phyloP scores from a whole-genome alignment of 1,284 basidiomycete species.

The Veloboletus limbatus region DNA sequence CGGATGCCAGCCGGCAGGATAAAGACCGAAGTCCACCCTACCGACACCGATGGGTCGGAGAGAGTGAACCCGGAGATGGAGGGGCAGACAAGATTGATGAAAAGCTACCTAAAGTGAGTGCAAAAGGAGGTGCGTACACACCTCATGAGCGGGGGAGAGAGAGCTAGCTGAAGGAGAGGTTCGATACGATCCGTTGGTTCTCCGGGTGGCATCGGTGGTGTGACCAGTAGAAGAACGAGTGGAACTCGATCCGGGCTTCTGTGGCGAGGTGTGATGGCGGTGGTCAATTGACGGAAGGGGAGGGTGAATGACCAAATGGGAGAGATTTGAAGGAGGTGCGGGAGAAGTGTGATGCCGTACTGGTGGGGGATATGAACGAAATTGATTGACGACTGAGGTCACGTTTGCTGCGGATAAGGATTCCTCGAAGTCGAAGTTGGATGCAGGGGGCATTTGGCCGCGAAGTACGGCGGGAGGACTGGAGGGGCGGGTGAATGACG shows the following conservation, averaged over 20 bases:
- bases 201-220: slow-evolving; percentile 28
- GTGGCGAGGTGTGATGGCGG: slow-evolving; percentile 15
- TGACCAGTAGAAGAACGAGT: slow-evolving; percentile 19
- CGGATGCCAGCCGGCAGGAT: slow-evolving; percentile 21
- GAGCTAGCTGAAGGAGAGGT: slow-evolving; percentile 28
- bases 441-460: slow-evolving; percentile 13
- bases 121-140: slow-evolving; percentile 16
- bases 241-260: slow-evolving; percentile 30
- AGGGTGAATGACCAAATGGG: slow-evolving; percentile 5
- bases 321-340: slow-evolving; percentile 12
- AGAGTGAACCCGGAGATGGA: slow-evolving; percentile 15
- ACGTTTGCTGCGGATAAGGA: slow-evolving; percentile 30
- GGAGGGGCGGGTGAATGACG: slow-evolving; percentile 1
- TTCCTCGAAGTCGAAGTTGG: slow-evolving; percentile 30
- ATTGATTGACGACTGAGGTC: slow-evolving; percentile 33
- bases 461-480: slow-evolving; percentile 24
- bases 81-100: slow-evolving; percentile 11
- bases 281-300: slow-evolving; percentile 5
- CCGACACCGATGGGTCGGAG: slow-evolving; percentile 13
- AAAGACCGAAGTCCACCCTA: slow-evolving; percentile 23
- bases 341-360: slow-evolving; percentile 24
- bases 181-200: slow-evolving; percentile 21
- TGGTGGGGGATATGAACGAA: slow-evolving; percentile 30
- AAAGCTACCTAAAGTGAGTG: slow-evolving; percentile 14
- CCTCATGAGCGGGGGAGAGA: slow-evolving; percentile 20